Evolutionary conservation across 2,329 filamentous ascomycete species (phyloP).

Genomic region (Moelleriella libera): DNA sequence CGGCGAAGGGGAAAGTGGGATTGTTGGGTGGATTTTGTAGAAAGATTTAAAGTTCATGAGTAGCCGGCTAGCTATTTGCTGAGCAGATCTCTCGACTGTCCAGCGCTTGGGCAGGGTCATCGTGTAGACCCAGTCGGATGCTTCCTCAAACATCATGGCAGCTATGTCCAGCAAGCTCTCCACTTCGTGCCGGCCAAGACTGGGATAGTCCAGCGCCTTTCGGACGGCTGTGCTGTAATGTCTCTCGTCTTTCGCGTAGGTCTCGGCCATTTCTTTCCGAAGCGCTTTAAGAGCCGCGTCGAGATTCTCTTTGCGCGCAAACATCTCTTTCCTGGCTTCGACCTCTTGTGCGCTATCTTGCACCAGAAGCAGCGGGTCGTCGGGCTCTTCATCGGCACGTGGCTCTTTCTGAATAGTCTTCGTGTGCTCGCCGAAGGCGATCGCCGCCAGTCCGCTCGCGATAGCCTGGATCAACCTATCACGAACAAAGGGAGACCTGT

Average conservation of each 20-base stretch:
- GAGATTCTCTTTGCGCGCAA: constrained; percentile 49
- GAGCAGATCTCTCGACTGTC: constrained; percentile 20
- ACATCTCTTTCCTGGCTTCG: constrained; percentile 46
- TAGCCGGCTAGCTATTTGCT: constrained; percentile 20
- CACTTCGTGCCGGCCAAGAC: constrained; percentile 25
- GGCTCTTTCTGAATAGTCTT: constrained; percentile 27
- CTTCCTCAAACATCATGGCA: constrained; percentile 31
- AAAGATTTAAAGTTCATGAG: constrained; percentile 23
- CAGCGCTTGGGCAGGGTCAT: constrained; percentile 26
- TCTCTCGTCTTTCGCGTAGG: constrained; percentile 20
- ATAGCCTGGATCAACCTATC: constrained; percentile 45
- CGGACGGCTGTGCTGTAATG: constrained; percentile 27
- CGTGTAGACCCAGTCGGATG: constrained; percentile 25
- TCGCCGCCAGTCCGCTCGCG: constrained; percentile 43
- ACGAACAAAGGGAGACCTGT: constrained; percentile 49
- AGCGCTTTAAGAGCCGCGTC: constrained; percentile 35
- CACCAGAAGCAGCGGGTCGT: constrained; percentile 22
- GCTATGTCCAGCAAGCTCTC: constrained; percentile 28
- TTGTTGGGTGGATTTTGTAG: constrained; percentile 21
- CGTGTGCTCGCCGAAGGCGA: constrained; percentile 48
- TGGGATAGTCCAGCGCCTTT: constrained; percentile 24
- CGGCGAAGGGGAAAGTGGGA: constrained; percentile 10
- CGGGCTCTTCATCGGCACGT: constrained; percentile 17
- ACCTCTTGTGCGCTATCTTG: constrained; percentile 32
- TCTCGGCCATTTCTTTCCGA: constrained; percentile 28